These are phyloP conservation scores for Aquanectria penicillioides DNA, from an alignment of 2,329 filamentous ascomycete genomes.

Conservation along the genomic window DNA sequence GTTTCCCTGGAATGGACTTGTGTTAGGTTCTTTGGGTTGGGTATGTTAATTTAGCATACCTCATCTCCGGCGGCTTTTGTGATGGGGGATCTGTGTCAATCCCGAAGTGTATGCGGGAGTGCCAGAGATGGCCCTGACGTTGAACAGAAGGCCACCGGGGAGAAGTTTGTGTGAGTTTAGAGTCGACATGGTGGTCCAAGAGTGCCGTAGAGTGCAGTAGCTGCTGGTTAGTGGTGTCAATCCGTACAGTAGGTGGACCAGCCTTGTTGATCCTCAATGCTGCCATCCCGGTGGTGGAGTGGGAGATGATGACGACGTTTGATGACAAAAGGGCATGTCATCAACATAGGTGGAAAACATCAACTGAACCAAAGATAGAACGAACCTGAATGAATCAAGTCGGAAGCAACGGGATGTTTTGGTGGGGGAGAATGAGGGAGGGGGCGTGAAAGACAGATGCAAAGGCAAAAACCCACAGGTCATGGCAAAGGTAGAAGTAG, in stretches of 20 bases:
- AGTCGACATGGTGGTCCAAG: neutral
- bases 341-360: neutral
- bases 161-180: neutral
- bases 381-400: neutral
- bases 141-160: too few species aligned
- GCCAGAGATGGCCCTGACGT: too few species aligned
- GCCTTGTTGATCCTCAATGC: neutral
- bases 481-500: too few species aligned
- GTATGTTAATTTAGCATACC: neutral
- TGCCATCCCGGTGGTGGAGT: neutral
- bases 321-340: slow-evolving; percentile 5
- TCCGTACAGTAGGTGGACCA: neutral
- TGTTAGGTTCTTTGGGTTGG: neutral
- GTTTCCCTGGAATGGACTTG: neutral
- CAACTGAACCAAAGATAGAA: neutral
- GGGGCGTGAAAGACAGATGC: neutral
- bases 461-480: neutral
- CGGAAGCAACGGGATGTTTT: slow-evolving; percentile 14
- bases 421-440: neutral
- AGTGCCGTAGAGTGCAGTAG: neutral
- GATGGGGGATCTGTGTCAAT: too few species aligned
- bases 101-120: too few species aligned
- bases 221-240: neutral
- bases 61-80: too few species aligned
- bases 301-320: neutral